Percentiles rank a stretch among this genome's conserved stretches.
Evolutionary conservation across 148 eudicot genomes (phyloP).

Genomic region (Fagopyrum homotropicum): DNA sequence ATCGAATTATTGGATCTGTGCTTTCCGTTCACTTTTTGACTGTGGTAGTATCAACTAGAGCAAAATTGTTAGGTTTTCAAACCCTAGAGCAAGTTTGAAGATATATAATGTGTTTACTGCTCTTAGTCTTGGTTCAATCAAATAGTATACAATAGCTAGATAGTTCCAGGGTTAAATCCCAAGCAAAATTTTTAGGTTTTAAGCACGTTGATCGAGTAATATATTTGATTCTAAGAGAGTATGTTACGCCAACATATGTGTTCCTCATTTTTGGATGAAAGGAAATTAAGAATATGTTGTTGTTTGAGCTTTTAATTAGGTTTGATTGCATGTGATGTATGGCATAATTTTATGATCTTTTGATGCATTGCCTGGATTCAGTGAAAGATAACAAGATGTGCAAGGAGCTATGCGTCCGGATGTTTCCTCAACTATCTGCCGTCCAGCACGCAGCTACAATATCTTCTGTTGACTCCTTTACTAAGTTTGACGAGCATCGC

Average conservation of each 20-base stretch:
- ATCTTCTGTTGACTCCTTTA: too few relatives aligned
- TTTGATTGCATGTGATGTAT: too few relatives aligned
- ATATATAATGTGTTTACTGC: too few relatives aligned
- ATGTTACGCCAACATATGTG: background rate
- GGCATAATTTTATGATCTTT: too few relatives aligned
- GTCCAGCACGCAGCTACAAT: background rate
- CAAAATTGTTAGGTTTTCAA: background rate
- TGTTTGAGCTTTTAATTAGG: too few relatives aligned
- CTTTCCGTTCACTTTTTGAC: background rate
- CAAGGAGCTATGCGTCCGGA: conserved; percentile 50
- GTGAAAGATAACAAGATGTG: conserved; percentile 54
- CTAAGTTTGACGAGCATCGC: conserved; percentile 27
- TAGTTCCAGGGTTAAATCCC: background rate
- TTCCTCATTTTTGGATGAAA: background rate
- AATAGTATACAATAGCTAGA: too few relatives aligned
- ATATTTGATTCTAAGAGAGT: too few relatives aligned
- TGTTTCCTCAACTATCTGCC: conserved; percentile 50
- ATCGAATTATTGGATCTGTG: too few relatives aligned
- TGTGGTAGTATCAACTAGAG: background rate
- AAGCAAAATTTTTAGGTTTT: background rate
- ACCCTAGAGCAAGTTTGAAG: too few relatives aligned
- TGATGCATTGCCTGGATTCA: conserved; percentile 24
- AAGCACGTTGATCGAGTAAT: too few relatives aligned
- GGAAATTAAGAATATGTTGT: too few relatives aligned
- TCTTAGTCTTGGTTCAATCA: too few relatives aligned